Evolutionary conservation across 441 rosid species (phyloP).

Genomic region (Aquilaria agallochum): DNA sequence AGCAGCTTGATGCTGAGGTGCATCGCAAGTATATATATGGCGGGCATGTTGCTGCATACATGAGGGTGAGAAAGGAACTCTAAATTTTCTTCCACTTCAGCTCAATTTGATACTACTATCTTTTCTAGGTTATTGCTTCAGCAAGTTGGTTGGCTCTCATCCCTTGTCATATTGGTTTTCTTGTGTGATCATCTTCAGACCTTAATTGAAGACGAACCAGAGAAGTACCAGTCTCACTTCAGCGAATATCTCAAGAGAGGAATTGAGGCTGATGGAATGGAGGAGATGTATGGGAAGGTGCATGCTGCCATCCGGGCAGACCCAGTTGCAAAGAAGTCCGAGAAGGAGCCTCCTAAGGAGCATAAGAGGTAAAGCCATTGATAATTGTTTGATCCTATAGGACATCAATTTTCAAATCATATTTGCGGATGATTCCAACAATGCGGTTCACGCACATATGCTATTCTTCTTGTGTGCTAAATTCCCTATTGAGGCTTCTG

Average conservation of each 20-base stretch:
- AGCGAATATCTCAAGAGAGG: conserved; percentile 70
- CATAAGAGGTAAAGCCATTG: conserved; percentile 59
- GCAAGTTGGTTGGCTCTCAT: neutral
- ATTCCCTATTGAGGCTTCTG: too few relatives aligned
- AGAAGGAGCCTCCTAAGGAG: conserved; percentile 52
- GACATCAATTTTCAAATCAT: too few relatives aligned
- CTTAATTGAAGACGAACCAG: conserved; percentile 85
- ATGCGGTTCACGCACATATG: too few relatives aligned
- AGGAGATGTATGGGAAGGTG: conserved; percentile 73
- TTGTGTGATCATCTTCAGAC: conserved; percentile 22
- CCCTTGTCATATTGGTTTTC: neutral
- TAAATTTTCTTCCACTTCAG: too few relatives aligned
- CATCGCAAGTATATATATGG: conserved; percentile 80
- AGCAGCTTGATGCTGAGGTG: conserved; percentile 77
- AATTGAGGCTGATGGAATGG: conserved; percentile 64
- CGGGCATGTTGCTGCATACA: conserved; percentile 82
- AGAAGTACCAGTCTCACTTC: conserved; percentile 82
- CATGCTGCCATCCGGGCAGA: conserved; percentile 93
- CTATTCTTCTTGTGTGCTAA: too few relatives aligned
- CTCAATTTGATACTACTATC: too few relatives aligned
- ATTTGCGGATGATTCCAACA: too few relatives aligned
- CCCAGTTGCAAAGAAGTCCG: conserved; percentile 62
- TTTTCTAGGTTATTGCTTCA: too few relatives aligned
- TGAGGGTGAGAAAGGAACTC: conserved; percentile 38
- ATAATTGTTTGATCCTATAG: neutral